phyloP scores from a whole-genome alignment of 2,329 filamentous ascomycete species.

The Akanthomyces lecanii region DNA sequence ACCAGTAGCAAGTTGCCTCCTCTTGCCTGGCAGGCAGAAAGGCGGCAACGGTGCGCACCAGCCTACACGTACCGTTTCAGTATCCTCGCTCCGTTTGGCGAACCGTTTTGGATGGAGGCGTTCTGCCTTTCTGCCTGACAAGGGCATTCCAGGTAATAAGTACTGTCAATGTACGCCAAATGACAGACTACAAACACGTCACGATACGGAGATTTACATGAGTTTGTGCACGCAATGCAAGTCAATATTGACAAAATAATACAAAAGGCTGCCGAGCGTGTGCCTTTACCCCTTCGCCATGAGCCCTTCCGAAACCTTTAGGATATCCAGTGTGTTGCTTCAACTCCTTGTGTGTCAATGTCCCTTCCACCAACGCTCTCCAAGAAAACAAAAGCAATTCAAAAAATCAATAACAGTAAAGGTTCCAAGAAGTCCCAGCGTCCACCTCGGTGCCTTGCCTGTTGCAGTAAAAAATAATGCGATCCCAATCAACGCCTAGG shows the following conservation, averaged over 20 bases:
- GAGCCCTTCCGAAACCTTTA: conserved; percentile 10
- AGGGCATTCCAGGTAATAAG: background rate
- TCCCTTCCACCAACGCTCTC: background rate
- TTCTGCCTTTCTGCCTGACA: background rate
- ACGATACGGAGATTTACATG: background rate
- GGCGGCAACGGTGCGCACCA: background rate
- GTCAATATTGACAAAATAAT: conserved; percentile 11
- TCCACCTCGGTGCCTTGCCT: background rate
- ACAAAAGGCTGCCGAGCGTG: conserved; percentile 3
- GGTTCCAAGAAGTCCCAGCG: conserved; percentile 9
- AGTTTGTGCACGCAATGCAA: conserved; percentile 3
- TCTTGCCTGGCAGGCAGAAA: conserved; percentile 3
- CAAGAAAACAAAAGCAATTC: background rate
- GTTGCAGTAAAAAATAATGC: conserved; percentile 4
- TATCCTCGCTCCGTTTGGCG: background rate
- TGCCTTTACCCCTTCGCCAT: background rate
- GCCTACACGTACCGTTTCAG: background rate
- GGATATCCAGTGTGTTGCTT: conserved; percentile 14
- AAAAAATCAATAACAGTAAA: conserved; percentile 6
- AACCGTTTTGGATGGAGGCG: background rate
- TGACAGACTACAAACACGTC: background rate
- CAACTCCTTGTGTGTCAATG: background rate
- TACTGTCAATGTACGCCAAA: background rate
- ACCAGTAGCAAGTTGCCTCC: background rate
- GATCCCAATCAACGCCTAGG: conserved; percentile 8